Conservation (phyloP, 352 stramenopile species). For the Aphanomyces invadans region DNA sequence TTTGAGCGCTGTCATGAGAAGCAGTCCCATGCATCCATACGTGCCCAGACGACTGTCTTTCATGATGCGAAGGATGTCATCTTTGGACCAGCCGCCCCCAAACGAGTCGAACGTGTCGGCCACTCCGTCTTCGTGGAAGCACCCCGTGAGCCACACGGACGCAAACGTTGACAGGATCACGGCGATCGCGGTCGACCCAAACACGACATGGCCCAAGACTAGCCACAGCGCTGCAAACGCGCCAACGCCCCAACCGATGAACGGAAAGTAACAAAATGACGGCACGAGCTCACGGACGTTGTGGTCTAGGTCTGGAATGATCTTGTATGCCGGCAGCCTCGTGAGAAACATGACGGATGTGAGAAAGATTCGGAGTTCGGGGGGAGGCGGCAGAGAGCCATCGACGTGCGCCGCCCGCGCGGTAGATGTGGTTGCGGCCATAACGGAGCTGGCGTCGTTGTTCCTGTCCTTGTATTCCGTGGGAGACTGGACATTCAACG, state of each 20-base stretch:
- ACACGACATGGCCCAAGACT: slow-evolving; percentile 27
- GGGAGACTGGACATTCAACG: not conserved
- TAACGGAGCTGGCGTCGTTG: not conserved
- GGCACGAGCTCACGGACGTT: slow-evolving; percentile 42
- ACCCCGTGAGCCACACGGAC: slow-evolving; percentile 41
- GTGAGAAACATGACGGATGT: slow-evolving; percentile 46
- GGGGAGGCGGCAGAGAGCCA: not conserved
- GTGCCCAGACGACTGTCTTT: slow-evolving; percentile 50
- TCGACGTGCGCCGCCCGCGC: not conserved
- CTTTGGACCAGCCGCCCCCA: slow-evolving; percentile 45
- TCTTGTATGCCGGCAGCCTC: slow-evolving; percentile 32
- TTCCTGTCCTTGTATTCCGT: not conserved
- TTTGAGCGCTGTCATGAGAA: slow-evolving; percentile 40
- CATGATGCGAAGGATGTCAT: slow-evolving; percentile 60
- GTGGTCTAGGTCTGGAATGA: slow-evolving; percentile 36
- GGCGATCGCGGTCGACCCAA: slow-evolving; percentile 27
- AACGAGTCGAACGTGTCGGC: slow-evolving; percentile 42
- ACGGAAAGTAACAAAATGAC: slow-evolving; percentile 46
- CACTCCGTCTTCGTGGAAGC: slow-evolving; percentile 61
- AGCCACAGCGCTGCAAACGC: slow-evolving; percentile 28
- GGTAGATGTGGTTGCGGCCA: not conserved
- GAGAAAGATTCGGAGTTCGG: slow-evolving; percentile 26
- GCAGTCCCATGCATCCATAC: slow-evolving; percentile 42
- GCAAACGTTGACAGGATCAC: slow-evolving; percentile 26
- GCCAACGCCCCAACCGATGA: slow-evolving; percentile 34